Evolutionary conservation across 192 early-diverging fungal species (phyloP).

Genomic region (Cetraspora pellucida): DNA sequence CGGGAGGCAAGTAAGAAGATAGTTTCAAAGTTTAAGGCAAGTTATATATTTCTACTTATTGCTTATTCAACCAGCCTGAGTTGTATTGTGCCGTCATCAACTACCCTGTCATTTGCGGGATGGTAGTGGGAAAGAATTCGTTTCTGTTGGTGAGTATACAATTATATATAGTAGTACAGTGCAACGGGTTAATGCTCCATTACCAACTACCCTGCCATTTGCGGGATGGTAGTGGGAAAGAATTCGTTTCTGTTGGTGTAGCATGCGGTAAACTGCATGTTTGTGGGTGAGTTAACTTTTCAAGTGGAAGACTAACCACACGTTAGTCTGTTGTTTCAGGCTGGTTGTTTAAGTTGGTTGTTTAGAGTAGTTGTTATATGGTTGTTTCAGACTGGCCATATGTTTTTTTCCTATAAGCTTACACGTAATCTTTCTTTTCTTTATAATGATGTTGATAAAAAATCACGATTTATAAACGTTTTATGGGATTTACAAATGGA

Average conservation of each 20-base stretch:
- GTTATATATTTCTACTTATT: slow-evolving; percentile 22
- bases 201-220: slow-evolving; percentile 9
- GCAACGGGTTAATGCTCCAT: background rate
- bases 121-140: slow-evolving; percentile 6
- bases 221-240: slow-evolving; percentile 9
- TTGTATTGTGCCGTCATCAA: background rate
- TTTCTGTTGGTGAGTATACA: slow-evolving; percentile 6
- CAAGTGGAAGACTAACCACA: background rate
- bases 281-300: slow-evolving; percentile 10
- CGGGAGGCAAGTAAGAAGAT: slow-evolving; percentile 22
- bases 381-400: too few species aligned
- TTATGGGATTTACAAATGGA: too few species aligned
- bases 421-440: too few species aligned
- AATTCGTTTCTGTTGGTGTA: background rate
- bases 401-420: too few species aligned
- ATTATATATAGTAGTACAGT: background rate
- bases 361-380: too few species aligned
- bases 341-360: too few species aligned
- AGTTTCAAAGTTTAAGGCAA: too few species aligned
- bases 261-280: background rate
- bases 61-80: background rate
- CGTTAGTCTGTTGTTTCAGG: too few species aligned
- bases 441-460: too few species aligned
- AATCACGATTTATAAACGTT: too few species aligned
- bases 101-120: slow-evolving; percentile 11